phyloP scores from a whole-genome alignment of 805 yeast species.

The Schwanniomyces pseudopolymorphus region DNA sequence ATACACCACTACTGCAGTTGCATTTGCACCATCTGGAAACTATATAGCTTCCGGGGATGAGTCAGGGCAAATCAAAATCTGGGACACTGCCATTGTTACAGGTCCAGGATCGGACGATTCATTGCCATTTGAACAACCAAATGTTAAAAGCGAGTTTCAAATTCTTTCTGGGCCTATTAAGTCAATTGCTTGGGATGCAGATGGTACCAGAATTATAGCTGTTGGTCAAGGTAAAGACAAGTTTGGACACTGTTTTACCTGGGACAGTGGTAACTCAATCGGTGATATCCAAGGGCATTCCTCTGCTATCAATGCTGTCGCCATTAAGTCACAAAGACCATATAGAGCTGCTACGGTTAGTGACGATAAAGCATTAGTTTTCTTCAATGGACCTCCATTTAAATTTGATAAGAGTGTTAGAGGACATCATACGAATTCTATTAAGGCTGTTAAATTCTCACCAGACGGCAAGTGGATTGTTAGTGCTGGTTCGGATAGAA shows the following conservation, averaged over 20 bases:
- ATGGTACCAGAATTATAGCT: conserved; percentile 79
- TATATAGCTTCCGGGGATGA: conserved; percentile 92
- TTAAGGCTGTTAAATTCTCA: conserved; percentile 78
- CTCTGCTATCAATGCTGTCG: conserved; percentile 77
- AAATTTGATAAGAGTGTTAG: conserved; percentile 74
- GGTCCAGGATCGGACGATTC: conserved; percentile 25
- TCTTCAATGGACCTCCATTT: conserved; percentile 91
- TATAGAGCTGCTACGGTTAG: conserved; percentile 91
- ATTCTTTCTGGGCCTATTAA: conserved; percentile 78
- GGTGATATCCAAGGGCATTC: conserved; percentile 96
- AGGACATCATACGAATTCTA: conserved; percentile 73
- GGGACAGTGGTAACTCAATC: conserved; percentile 94
- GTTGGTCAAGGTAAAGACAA: conserved; percentile 93
- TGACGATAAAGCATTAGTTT: conserved; percentile 83
- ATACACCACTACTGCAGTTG: conserved; percentile 74
- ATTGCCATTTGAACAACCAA: conserved; percentile 43
- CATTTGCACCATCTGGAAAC: conserved; percentile 85
- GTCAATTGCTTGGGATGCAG: conserved; percentile 91
- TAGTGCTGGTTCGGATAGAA: conserved; percentile 84
- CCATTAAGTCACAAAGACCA: conserved; percentile 83
- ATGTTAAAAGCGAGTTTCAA: conserved; percentile 76
- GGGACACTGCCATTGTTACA: conserved; percentile 61
- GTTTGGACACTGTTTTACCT: conserved; percentile 88
- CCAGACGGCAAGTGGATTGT: conserved; percentile 75
- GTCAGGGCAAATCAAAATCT: conserved; percentile 82